Base-by-base conservation (phyloP, 371 early-diverging fungal genomes). In the Mucor sp. region DNA sequence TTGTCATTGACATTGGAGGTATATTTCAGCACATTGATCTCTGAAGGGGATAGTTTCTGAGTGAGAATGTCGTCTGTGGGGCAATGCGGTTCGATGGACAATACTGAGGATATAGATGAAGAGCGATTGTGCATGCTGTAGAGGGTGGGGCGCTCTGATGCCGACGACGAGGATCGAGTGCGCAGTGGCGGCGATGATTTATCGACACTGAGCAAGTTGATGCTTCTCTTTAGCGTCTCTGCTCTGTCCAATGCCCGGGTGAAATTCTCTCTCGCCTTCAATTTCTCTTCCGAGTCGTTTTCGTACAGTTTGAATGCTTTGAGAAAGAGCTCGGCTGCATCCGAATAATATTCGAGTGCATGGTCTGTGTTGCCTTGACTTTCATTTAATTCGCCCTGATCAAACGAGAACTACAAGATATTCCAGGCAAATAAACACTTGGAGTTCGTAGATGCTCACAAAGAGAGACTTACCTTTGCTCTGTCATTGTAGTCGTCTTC, bases 1-100 rank as follows among this genome's bases (percentile, higher is more conserved):
- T 84, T 85, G 9, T 85, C 82, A 63, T 94, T 93, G 33, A 94
- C 84, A 58, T 80, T 78, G 14, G 94, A 94, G 14, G 93, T 90
- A 23, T 69, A 66, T 55, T 79, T 82, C 17, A 94, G 67, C 4
- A 94, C 87, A 32, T 87, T 82, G 6, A 88, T 66, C 71, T 94
- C 94, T 6, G 74, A 71, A 4, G 61, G 9, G 19, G 79, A 75
- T 48, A 75, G 63, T 21, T 77, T 67, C 57, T 76, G 83, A 1
- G 72, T 74, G 14, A 68, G 12, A 25, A 72, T 69, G 35, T 68
- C 68, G 17, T 71, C 68, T 17, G 60, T 61, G 11, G 64, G 60
- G 35, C 65, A 62, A 8, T 66, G 61, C 0, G 56, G 21, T 2
- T 69, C 62, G 7, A 65, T 55, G 11, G 68, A 58, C 6, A 61